A percentile compares a stretch with the other conserved stretches of the same genome.
These are phyloP conservation scores for Phialophora chinensis DNA, from an alignment of 2,329 filamentous ascomycete species.

Conservation along the genomic window DNA sequence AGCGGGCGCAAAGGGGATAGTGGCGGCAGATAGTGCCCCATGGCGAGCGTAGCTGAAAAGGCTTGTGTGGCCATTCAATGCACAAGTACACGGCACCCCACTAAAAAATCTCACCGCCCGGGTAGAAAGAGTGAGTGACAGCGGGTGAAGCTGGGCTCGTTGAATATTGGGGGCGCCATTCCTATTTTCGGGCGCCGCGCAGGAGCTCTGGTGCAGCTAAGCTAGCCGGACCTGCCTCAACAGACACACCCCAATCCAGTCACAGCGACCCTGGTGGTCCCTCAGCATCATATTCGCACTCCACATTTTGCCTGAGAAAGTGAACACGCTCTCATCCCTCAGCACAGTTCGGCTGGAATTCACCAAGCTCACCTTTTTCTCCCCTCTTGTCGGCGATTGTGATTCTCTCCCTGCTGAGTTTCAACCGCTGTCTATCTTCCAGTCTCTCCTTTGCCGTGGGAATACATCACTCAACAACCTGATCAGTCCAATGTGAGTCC, in stretches of 20 bases:
- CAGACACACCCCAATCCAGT: constrained; percentile 22
- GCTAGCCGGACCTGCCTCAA: constrained; percentile 37
- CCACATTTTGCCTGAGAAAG: constrained; percentile 19
- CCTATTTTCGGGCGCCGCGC: constrained; percentile 35
- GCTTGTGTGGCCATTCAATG: constrained; percentile 13
- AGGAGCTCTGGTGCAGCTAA: constrained; percentile 17
- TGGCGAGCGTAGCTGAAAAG: constrained; percentile 14
- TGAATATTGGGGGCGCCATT: constrained; percentile 36
- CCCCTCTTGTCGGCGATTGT: constrained; percentile 23
- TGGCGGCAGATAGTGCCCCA: constrained; percentile 16
- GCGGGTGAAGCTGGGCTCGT: constrained; percentile 10
- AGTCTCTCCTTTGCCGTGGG: constrained; percentile 17
- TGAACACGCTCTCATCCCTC: constrained; percentile 26
- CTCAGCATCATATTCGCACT: constrained; percentile 32
- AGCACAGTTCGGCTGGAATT: constrained; percentile 15
- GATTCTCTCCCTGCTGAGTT: constrained; percentile 26
- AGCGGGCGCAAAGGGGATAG: constrained; percentile 8
- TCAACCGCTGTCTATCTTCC: constrained; percentile 16
- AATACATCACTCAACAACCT: constrained; percentile 25
- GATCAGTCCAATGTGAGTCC: constrained; percentile 30
- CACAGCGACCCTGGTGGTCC: constrained; percentile 14
- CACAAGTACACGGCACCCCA: constrained; percentile 2
- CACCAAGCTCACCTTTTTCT: constrained; percentile 19
- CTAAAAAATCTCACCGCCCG: constrained; percentile 33
- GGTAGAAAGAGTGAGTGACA: constrained; percentile 3